A percentile compares a stretch with the other conserved stretches of the same genome.
Evolutionary conservation across 331 rosid genomes (phyloP).

Genomic region (Stylosanthes scabra): DNA sequence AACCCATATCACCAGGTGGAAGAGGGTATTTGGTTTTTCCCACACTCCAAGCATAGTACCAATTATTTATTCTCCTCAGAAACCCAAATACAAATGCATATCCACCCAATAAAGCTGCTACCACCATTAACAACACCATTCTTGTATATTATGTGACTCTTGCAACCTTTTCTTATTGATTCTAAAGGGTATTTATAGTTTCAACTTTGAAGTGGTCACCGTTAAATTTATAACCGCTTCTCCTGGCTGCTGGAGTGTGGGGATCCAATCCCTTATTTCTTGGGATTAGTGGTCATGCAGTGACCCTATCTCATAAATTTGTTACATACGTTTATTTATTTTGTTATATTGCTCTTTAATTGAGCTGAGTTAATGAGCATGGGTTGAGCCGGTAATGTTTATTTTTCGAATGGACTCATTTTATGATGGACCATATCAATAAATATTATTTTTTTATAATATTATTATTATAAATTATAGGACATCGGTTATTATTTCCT

Average conservation of each 20-base stretch:
- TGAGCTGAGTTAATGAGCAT: too few species aligned
- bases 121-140: conserved; percentile 48
- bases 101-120: conserved; percentile 47
- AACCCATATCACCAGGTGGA: conserved; percentile 66
- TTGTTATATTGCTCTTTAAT: too few species aligned
- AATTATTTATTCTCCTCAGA: conserved; percentile 53
- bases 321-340: too few species aligned
- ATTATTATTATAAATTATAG: too few species aligned
- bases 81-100: conserved; percentile 51
- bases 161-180: not conserved
- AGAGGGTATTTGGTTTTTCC: conserved; percentile 37
- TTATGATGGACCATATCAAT: too few species aligned
- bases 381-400: too few species aligned
- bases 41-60: conserved; percentile 46
- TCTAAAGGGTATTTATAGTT: conserved; percentile 20
- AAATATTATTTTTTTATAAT: too few species aligned
- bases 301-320: too few species aligned
- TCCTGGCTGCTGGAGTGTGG: too few species aligned
- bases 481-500: conserved; percentile 7
- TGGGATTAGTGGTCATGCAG: too few species aligned
- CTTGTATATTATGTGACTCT: not conserved
- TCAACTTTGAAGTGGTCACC: not conserved
- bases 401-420: too few species aligned
- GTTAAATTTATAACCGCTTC: not conserved
- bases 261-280: too few species aligned